Base-by-base conservation (phyloP, 352 stramenopile genomes). In the Pythium phragmitis region DNA sequence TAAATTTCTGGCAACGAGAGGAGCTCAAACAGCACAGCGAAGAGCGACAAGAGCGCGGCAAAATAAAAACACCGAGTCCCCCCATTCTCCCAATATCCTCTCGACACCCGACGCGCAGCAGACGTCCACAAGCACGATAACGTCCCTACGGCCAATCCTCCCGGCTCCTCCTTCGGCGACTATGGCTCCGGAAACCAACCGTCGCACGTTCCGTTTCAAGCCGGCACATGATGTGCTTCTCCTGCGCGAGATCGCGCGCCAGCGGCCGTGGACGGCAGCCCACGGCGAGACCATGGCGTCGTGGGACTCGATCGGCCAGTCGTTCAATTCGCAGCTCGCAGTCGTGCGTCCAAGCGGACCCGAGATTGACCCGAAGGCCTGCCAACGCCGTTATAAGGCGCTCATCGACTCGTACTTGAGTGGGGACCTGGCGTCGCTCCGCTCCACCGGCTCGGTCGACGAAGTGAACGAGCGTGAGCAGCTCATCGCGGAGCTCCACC, bases 201-300 rank as follows among this genome's bases (percentile, higher is more conserved):
- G 50, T 23, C 61, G 61, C 43, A 62, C 61, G 23, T 69, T 69
- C 62, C 62, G 62, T 48, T 69, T 69, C 62, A 63, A 63, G 39
- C 62, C 62, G 2, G 56, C 55, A 14, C 62, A 69, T 33, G 62
- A 69, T 39, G 51, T 69, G 17, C 46, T 69, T 2, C 48, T 69
- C 47, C 54, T 69, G 41, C 56, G 54, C 43, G 62, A 69, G 49
- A 60, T 63, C 39, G 47, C 48, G 34, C 62, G 62, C 54, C 48
- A 64, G 55, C 46, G 54, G 17, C 62, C 62, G 28, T 69, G 62
- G 62, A 63, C 62, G 7, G 62, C 62, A 7, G 54, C 55, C 12
- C 62, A 69, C 41, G 62, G 62, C 48, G 54, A 69, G 55, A 69
- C 62, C 19, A 55, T 63, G 39, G 46, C 62, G 26, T 59, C 62